These are phyloP conservation scores for Vigna radiata DNA, from an alignment of 306 rosid genomes.

Conservation along the genomic window DNA sequence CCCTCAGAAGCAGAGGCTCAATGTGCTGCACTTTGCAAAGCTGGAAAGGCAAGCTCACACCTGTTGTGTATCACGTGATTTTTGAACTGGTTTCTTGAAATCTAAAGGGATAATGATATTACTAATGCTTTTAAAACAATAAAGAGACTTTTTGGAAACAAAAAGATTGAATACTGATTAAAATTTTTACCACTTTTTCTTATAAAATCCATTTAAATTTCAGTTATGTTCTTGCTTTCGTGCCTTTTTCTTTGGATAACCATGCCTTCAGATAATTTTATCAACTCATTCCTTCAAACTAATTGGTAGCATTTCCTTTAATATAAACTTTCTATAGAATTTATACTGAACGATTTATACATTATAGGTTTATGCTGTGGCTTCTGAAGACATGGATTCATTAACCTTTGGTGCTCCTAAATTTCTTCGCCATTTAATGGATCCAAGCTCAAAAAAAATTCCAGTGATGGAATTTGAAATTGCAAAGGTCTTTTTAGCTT, in stretches of 20 bases:
- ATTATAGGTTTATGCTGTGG: conserved; percentile 88
- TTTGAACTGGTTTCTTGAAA: conserved; percentile 34
- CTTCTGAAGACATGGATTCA: conserved; percentile 99
- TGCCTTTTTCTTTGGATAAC: conserved; percentile 4
- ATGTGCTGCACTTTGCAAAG: conserved; percentile 93
- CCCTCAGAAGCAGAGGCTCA: conserved; percentile 99
- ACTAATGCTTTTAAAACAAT: conserved; percentile 16
- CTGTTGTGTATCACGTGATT: conserved; percentile 31
- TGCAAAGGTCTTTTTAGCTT: conserved; percentile 69
- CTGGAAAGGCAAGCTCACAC: conserved; percentile 77
- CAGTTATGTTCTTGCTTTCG: conserved; percentile 9
- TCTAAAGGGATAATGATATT: conserved; percentile 11
- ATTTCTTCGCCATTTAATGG: conserved; percentile 98
- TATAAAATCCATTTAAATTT: background rate
- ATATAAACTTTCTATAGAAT: background rate
- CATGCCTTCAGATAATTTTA: conserved; percentile 34
- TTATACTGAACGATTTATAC: conserved; percentile 28
- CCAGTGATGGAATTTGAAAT: conserved; percentile 98
- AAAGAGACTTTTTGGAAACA: conserved; percentile 5
- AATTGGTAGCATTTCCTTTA: conserved; percentile 20
- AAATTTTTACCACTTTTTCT: background rate
- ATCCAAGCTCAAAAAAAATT: conserved; percentile 94
- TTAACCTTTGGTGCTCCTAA: conserved; percentile 92
- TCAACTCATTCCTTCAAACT: conserved; percentile 25
- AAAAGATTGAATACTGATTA: background rate